phyloP scores from a whole-genome alignment of 306 rosid species.

The Gleditsia sinensis region DNA sequence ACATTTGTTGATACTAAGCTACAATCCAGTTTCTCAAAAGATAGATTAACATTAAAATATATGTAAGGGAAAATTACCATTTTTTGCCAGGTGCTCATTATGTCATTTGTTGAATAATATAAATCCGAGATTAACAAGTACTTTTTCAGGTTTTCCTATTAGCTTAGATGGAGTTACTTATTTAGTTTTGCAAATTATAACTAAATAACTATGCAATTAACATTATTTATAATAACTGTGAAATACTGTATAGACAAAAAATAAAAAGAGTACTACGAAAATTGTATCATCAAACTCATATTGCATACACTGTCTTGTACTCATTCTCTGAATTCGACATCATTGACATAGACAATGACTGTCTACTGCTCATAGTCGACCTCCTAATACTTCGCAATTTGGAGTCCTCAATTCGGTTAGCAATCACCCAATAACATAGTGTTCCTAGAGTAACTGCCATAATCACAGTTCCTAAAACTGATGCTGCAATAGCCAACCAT shows the following conservation, averaged over 20 bases:
- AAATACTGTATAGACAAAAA: neutral
- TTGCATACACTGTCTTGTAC: slow-evolving; percentile 66
- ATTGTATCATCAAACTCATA: slow-evolving; percentile 41
- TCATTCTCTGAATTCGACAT: slow-evolving; percentile 67
- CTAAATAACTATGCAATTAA: neutral
- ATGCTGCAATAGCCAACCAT: slow-evolving; percentile 64
- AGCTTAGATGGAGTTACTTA: neutral
- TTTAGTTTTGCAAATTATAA: neutral
- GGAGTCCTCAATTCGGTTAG: slow-evolving; percentile 61
- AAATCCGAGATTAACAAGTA: neutral
- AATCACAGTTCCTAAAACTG: slow-evolving; percentile 69
- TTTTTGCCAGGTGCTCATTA: neutral
- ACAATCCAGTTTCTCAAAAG: no score
- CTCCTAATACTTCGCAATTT: slow-evolving; percentile 54
- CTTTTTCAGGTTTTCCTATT: neutral
- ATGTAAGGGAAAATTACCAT: no score
- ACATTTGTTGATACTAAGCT: no score
- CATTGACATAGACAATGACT: slow-evolving; percentile 52
- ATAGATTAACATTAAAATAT: no score
- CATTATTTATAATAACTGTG: neutral
- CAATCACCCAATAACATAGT: slow-evolving; percentile 72
- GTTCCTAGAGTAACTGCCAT: slow-evolving; percentile 77
- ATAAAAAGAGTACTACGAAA: neutral
- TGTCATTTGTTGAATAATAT: neutral
- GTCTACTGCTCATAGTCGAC: slow-evolving; percentile 58